Evolutionary conservation across 257 asterid species (phyloP).

Genomic region (Nicotiana attenuata): DNA sequence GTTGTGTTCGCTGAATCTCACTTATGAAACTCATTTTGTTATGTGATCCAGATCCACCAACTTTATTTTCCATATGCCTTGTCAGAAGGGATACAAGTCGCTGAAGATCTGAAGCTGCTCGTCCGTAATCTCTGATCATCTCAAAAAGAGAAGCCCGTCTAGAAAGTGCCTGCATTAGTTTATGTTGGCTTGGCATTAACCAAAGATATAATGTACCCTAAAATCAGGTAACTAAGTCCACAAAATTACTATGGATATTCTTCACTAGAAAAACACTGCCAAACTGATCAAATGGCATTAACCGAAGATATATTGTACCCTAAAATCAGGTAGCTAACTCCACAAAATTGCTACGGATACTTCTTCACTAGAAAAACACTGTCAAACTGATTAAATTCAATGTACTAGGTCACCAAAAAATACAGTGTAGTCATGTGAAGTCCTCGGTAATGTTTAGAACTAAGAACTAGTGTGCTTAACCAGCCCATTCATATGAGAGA

Average conservation of each 20-base stretch:
- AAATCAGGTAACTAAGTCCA: neutral
- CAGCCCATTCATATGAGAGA: neutral
- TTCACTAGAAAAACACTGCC: too few species aligned
- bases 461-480: neutral
- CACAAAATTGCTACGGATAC: neutral
- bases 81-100: slow-evolving; percentile 60
- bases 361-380: neutral
- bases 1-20: slow-evolving; percentile 70
- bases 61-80: slow-evolving; percentile 55
- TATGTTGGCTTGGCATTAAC: neutral
- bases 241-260: neutral
- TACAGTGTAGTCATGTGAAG: neutral
- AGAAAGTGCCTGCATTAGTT: slow-evolving; percentile 66
- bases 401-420: neutral
- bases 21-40: slow-evolving; percentile 44
- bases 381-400: neutral
- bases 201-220: neutral
- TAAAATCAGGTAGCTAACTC: neutral
- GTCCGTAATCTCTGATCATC: slow-evolving; percentile 88
- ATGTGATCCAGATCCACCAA: slow-evolving; percentile 35
- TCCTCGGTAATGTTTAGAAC: neutral
- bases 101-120: slow-evolving; percentile 76
- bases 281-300: too few species aligned
- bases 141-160: slow-evolving; percentile 75
- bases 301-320: neutral